Evolutionary conservation across 805 yeast species (phyloP), one percentile per base, ranked within the genome.

Genomic region (Wickerhamiella lipophila): DNA sequence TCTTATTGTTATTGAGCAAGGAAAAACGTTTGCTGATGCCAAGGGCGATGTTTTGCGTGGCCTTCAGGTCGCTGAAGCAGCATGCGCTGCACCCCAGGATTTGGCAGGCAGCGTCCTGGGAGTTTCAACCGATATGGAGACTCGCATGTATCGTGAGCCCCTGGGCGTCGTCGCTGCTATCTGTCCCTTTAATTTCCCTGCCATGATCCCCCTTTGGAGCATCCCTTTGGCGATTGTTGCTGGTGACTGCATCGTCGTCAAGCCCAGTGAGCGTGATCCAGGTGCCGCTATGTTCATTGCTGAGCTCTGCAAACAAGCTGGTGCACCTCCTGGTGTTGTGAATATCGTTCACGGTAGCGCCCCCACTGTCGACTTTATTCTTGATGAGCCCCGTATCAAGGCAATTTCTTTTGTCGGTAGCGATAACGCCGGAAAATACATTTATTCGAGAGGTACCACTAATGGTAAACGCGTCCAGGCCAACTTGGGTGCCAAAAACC

Each of bases 181-280:
- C 58, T 77, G 82, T 55, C 89, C 89, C 18, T 81, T 81, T 70
- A 81, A 81, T 68, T 81, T 81, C 76, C 89, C 89, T 22, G 88
- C 85, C 40, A 81, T 81, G 89, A 83, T 83, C 56, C 81, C 81
- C 8, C 68, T 78, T 56, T 78, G 83, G 83, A 71, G 79, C 23
- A 66, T 78, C 49, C 83, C 83, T 6, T 68, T 78, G 54, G 67
- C 75, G 12, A 68, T 79, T 50, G 81, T 74, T 43, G 79, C 86
- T 19, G 89, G 89, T 54, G 82, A 81, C 69, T 77, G 86, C 36
- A 73, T 80, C 30, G 77, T 81, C 35, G 67, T 82, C 61, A 81
- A 81, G 68, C 79, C 79, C 35, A 64, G 83, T 47, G 89, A 81
- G 68, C 66, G 84, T 50, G 85, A 81, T 52, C 89, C 89, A n/a